Evolutionary conservation across 257 asterid species (phyloP).

Genomic region (Solanum bulbocastanum): DNA sequence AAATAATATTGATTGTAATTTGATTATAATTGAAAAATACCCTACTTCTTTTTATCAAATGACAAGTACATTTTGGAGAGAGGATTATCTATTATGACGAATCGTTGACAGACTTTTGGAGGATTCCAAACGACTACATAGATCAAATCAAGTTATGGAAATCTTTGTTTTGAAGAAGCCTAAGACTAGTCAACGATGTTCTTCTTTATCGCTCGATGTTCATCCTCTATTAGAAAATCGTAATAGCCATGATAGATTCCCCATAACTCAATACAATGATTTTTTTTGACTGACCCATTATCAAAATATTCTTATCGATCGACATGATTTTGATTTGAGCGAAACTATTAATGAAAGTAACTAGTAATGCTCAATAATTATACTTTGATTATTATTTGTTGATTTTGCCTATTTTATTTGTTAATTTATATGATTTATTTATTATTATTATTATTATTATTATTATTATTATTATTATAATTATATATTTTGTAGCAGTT

Average conservation of each 20-base stretch:
- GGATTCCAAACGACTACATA: background rate
- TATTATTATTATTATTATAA: background rate
- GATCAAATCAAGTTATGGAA: background rate
- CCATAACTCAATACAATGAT: background rate
- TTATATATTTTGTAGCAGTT: background rate
- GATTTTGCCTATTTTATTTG: background rate
- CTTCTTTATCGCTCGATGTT: no score
- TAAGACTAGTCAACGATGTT: no score
- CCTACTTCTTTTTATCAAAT: background rate
- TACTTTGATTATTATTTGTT: no score
- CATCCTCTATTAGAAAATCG: no score
- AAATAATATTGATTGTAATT: background rate
- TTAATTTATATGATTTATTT: no score
- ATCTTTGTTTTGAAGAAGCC: no score
- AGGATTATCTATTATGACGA: background rate
- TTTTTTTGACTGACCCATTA: no score
- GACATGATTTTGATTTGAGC: no score
- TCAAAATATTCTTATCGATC: no score
- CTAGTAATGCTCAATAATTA: no score
- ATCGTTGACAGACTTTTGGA: background rate
- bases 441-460: background rate
- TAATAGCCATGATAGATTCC: background rate
- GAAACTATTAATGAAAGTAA: no score
- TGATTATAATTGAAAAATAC: background rate
- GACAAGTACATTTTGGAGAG: background rate